Conservation (phyloP, 306 rosid species). For the Casuarina equisetifolia region DNA sequence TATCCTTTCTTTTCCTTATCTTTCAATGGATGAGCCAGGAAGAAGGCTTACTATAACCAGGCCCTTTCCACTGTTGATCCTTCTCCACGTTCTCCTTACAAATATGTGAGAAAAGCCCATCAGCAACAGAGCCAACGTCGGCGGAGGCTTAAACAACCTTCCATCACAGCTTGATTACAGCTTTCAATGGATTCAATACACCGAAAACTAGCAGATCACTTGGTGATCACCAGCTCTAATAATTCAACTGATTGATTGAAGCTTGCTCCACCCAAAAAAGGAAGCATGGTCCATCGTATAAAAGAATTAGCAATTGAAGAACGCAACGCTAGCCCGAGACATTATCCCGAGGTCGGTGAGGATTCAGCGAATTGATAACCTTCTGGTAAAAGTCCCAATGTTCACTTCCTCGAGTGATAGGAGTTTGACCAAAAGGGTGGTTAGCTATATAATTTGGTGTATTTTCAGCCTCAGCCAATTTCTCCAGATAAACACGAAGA, state of each 20-base stretch:
- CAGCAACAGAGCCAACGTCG: background rate
- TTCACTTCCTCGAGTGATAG: conserved; percentile 41
- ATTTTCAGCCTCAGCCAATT: conserved; percentile 53
- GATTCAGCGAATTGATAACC: conserved; percentile 38
- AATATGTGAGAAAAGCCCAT: background rate
- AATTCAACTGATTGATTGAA: conserved; percentile 13
- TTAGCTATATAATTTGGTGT: conserved; percentile 41
- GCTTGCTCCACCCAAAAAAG: conserved; percentile 3
- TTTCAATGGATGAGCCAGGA: too few species aligned
- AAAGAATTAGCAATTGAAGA: background rate
- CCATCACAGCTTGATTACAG: background rate
- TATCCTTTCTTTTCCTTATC: too few species aligned
- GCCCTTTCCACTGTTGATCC: background rate
- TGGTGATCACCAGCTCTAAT: conserved; percentile 12
- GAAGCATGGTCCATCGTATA: conserved; percentile 14
- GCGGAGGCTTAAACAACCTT: background rate
- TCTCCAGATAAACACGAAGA: conserved; percentile 51
- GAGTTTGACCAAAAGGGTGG: conserved; percentile 62
- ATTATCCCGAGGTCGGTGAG: conserved; percentile 15
- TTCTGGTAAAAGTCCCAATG: conserved; percentile 61
- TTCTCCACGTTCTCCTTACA: background rate
- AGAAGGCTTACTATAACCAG: too few species aligned
- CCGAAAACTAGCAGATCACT: background rate
- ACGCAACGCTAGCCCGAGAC: conserved; percentile 1
- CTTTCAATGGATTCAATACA: background rate